Percentiles rank a stretch among this genome's conserved stretches.
Evolutionary conservation across 2,329 filamentous ascomycete species (phyloP).

Genomic region (Colletotrichum eleusines): DNA sequence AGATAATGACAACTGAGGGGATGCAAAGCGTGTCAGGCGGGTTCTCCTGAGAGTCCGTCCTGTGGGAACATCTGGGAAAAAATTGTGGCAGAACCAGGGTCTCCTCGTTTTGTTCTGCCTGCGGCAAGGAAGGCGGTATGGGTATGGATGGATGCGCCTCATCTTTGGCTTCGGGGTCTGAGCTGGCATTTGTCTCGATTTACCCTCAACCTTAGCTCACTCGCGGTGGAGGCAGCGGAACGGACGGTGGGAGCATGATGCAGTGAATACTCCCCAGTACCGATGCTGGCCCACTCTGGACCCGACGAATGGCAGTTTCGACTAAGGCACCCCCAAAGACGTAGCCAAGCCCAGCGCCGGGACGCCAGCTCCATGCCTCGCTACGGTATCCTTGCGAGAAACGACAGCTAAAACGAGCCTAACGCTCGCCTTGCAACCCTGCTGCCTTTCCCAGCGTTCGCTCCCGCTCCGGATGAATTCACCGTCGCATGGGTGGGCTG

Average conservation of each 20-base stretch:
- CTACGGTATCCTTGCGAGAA: conserved; percentile 38
- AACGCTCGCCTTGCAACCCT: conserved; percentile 32
- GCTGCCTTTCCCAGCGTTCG: conserved; percentile 31
- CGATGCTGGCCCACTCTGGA: conserved; percentile 13
- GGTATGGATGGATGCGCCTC: conserved; percentile 12
- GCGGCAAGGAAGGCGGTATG: conserved; percentile 35
- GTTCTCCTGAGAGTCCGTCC: neutral
- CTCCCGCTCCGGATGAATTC: conserved; percentile 41
- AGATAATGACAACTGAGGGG: conserved; percentile 5
- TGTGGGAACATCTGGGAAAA: conserved; percentile 13
- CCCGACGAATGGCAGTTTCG: conserved; percentile 33
- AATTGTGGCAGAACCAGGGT: conserved; percentile 30
- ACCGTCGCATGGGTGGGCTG: conserved; percentile 40
- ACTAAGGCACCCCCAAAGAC: conserved; percentile 26
- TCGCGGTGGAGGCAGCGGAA: conserved; percentile 31
- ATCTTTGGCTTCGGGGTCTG: conserved; percentile 3
- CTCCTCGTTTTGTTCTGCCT: neutral
- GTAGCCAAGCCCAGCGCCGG: conserved; percentile 34
- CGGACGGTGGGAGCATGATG: conserved; percentile 36
- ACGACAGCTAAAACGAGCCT: conserved; percentile 38
- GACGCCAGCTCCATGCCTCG: conserved; percentile 25
- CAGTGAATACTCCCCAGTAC: conserved; percentile 29
- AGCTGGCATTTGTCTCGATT: conserved; percentile 10
- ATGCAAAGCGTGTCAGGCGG: neutral
- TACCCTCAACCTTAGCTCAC: conserved; percentile 13